Evolutionary conservation across 2,329 filamentous ascomycete genomes (phyloP).

Genomic region (Aspergillus brunneoviolaceus): DNA sequence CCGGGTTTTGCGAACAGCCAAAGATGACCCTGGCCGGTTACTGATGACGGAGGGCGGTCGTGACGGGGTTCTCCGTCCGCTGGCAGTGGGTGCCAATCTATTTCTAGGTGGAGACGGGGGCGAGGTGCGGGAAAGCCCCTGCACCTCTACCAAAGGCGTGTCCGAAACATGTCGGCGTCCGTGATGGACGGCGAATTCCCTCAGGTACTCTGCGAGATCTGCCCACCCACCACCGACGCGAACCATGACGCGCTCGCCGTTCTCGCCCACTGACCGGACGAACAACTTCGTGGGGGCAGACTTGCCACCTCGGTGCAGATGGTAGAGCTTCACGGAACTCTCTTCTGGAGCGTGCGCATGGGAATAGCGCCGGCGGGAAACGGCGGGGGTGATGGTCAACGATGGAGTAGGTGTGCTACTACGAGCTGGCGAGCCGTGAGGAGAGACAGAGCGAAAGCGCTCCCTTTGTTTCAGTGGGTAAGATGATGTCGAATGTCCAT

Average conservation of each 20-base stretch:
- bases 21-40: conserved; percentile 39
- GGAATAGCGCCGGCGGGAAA: conserved; percentile 34
- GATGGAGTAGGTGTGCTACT: conserved; percentile 64
- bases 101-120: conserved; percentile 29
- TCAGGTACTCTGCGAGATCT: conserved; percentile 89
- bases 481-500: conserved; percentile 34
- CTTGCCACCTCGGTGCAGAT: conserved; percentile 79
- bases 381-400: conserved; percentile 66
- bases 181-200: conserved; percentile 90
- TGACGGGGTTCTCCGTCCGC: conserved; percentile 36
- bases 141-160: conserved; percentile 54
- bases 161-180: conserved; percentile 66
- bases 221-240: conserved; percentile 98
- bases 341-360: conserved; percentile 47
- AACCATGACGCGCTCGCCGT: conserved; percentile 93
- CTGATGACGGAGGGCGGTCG: conserved; percentile 39
- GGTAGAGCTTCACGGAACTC: conserved; percentile 85
- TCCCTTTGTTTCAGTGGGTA: conserved; percentile 40
- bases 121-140: conserved; percentile 45
- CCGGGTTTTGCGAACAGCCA: conserved; percentile 40
- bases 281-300: conserved; percentile 92
- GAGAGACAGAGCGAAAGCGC: conserved; percentile 39
- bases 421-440: conserved; percentile 36
- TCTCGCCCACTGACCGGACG: conserved; percentile 86
- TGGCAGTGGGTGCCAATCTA: conserved; percentile 22